Base-by-base conservation (phyloP, 2,329 filamentous ascomycete species). In the Chaetomium olivaceum region DNA sequence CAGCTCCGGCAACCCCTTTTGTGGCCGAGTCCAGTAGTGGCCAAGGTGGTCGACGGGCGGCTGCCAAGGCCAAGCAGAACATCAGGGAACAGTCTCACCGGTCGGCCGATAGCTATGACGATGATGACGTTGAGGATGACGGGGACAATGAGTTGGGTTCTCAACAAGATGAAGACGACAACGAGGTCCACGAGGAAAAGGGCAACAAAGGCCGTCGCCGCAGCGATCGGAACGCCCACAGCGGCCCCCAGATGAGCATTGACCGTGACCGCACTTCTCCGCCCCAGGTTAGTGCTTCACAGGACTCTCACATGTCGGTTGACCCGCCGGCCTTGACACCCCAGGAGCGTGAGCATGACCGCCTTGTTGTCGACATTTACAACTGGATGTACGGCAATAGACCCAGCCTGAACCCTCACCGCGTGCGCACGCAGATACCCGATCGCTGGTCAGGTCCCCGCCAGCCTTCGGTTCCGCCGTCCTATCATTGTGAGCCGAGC, bases 311-410 rank as follows among this genome's bases (percentile, higher is more conserved):
- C 19, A 7, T n/a, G 11, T 23, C 27, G 16, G 46, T 12, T 21
- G 57, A 29, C n/a, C 48, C 14, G 25, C 50, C 29, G 21, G 5
- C 46, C 4, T 11, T 27, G 21, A 31, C 29, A 4, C 3, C 29
- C 6, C n/a, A n/a, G 7, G n/a, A 56, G 23, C 25, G 11, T 2
- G 64, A 62, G 12, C 54, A 31, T 4, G 67, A 67, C 51, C 27
- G 23, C 6, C 23, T 60, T 4, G 43, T 69, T 16, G 9, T 36
- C 1, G 54, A 63, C 23, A 36, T 69, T 39, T 69, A 69, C 61
- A 19, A 58, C 12, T 33, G 43, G 19, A 36, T 65, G 9, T 69
- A 65, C 48, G 60, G 62, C 2, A 12, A 29, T n/a, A 39, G 27
- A 2, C 62, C 64, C 31, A 11, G 25, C 5, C 33, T 61, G 4